Base-by-base conservation (phyloP, 2,329 filamentous ascomycete genomes). In the Ophiocordyceps camponoti-saundersi region DNA sequence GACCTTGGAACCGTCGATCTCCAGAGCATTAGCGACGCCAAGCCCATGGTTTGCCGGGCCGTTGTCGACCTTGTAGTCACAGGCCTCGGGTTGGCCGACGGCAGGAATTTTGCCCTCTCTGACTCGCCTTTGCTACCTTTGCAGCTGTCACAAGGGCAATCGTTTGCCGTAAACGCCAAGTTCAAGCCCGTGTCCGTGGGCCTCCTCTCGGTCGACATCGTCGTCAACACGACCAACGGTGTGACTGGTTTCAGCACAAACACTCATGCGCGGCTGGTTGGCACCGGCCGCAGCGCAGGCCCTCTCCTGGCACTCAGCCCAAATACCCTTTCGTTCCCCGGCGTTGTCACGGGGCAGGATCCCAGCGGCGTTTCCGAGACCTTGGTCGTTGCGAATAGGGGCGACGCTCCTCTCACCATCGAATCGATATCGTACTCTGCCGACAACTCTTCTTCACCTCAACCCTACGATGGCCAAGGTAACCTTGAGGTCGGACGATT, bases 181-280 rank as follows among this genome's bases (percentile, higher is more conserved):
- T 77, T 77, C 51, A 58, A 57, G 18, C 72, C 73, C 0, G 58
- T 55, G 16, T 52, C 55, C 2, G 67, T 77, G 15, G 74, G 75
- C 0, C 58, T 70, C 1, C 52, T 71, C 7, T 69, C 72, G 0
- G 67, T 63, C 10, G 67, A 70, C 46, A 58, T 76, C 8, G 52
- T 69, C 1, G 55, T 78, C 34, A 62, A 65, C 30, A 73, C 72
- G 0, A 70, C 66, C 0, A 77, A 73, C 46, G 54, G 52, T 0
- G 62, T 58, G 2, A 57, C 58, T 0, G 69, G 70, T 2, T 78
- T 69, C 51, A 68, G 71, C 23, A 61, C 59, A 7, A 65, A 57
- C 43, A 70, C 69, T 0, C 65, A 68, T 2, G 59, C 75, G 30
- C 62, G 66, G 1, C 56, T 79, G 10, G 65, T 62, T 0, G 75